Evolutionary conservation across 2,329 filamentous ascomycete genomes (phyloP).

Genomic region (Acephala macrosclerotiorum): DNA sequence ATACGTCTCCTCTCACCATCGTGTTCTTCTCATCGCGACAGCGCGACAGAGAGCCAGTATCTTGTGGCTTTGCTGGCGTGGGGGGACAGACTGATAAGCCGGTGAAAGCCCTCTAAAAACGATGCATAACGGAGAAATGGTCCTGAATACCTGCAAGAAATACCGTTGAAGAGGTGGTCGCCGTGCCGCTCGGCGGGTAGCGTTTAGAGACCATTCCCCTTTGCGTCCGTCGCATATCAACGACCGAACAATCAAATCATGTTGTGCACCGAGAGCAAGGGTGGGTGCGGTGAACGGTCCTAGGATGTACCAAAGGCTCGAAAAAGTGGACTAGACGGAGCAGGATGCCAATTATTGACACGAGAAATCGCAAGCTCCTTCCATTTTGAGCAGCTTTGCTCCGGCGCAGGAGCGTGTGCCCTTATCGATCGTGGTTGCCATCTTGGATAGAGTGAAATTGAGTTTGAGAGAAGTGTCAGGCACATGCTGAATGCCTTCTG

Average conservation of each 20-base stretch:
- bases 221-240: slow-evolving; percentile 2
- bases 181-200: slow-evolving; percentile 1
- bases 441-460: not conserved
- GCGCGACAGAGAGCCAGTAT: not conserved
- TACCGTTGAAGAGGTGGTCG: not conserved
- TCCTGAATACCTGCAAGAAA: not conserved
- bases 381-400: slow-evolving; percentile 6
- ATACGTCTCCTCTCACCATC: not conserved
- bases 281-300: not conserved
- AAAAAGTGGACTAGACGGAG: slow-evolving; percentile 2
- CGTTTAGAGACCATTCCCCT: not conserved
- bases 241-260: slow-evolving; percentile 2
- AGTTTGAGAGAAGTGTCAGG: not conserved
- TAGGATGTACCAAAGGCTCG: not conserved
- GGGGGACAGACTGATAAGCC: slow-evolving; percentile 5
- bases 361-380: not conserved
- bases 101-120: not conserved
- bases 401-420: not conserved
- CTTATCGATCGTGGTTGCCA: not conserved
- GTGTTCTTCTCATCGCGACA: not conserved
- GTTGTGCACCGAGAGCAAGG: not conserved
- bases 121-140: not conserved
- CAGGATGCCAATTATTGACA: not conserved
- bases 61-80: not conserved
- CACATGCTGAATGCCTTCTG: not conserved